phyloP scores from a whole-genome alignment of 1,284 basidiomycete genomes.

The Malassezia obtusa region DNA sequence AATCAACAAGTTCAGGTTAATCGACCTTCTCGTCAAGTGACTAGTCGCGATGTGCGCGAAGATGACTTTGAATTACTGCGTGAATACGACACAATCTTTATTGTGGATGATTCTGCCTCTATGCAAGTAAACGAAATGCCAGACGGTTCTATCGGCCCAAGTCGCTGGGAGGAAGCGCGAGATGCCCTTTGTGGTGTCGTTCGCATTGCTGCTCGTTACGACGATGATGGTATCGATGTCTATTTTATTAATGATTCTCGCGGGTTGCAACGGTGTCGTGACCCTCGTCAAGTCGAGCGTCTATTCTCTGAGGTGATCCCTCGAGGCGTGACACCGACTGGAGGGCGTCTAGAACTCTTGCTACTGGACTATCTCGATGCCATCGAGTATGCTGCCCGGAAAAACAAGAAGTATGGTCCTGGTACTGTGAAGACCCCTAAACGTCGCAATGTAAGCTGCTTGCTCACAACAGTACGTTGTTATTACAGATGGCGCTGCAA shows the following conservation, averaged over 20 bases:
- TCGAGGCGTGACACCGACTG: constrained; percentile 28
- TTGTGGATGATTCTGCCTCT: constrained; percentile 27
- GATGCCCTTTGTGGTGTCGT: constrained; percentile 28
- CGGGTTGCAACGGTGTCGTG: constrained; percentile 11
- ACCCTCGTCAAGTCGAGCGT: constrained; percentile 12
- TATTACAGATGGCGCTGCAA: constrained; percentile 24
- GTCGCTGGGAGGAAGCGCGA: constrained; percentile 24
- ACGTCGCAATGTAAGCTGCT: neutral
- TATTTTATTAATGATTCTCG: constrained; percentile 24
- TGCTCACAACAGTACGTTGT: constrained; percentile 2
- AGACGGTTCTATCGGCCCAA: constrained; percentile 17
- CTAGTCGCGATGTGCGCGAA: constrained; percentile 1
- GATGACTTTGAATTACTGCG: constrained; percentile 15
- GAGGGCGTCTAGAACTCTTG: constrained; percentile 25
- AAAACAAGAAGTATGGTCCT: constrained; percentile 17
- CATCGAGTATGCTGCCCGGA: constrained; percentile 14
- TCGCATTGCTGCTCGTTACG: constrained; percentile 21
- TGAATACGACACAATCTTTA: constrained; percentile 23
- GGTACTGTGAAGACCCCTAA: neutral
- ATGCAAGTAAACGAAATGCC: constrained; percentile 24
- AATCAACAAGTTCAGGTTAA: no score
- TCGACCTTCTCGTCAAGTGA: no score
- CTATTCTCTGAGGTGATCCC: constrained; percentile 24
- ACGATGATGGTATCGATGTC: constrained; percentile 32
- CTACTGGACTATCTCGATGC: constrained; percentile 22